Conservation (phyloP, 106 monocot species). For the Phalaenopsis aphrodite region DNA sequence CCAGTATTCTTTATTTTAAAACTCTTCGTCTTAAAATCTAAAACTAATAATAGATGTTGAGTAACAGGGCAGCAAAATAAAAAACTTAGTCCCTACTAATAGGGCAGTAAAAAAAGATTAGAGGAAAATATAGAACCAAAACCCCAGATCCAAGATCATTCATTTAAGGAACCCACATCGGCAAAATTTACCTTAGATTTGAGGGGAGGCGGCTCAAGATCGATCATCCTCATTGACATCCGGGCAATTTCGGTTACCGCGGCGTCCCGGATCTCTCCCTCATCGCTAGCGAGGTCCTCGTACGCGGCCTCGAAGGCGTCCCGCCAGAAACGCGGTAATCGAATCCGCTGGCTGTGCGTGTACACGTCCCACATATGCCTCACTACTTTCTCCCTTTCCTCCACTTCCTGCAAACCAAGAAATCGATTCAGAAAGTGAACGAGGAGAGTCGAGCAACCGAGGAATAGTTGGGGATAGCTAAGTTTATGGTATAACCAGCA, state of each 20-base stretch:
- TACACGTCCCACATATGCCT: slow-evolving; percentile 93
- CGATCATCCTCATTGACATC: slow-evolving; percentile 67
- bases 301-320: slow-evolving; percentile 93
- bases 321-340: slow-evolving; percentile 84
- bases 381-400: slow-evolving; percentile 94
- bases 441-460: not conserved
- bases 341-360: slow-evolving; percentile 45
- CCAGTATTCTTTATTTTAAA: no score
- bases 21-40: no score
- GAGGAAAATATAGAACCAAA: not conserved
- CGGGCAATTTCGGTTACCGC: slow-evolving; percentile 77
- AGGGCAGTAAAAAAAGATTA: not conserved
- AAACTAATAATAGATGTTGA: no score
- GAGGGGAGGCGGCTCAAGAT: slow-evolving; percentile 38
- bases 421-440: not conserved
- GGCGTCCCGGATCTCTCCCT: slow-evolving; percentile 24
- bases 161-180: not conserved
- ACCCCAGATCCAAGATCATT: not conserved
- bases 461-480: not conserved
- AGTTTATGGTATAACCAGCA: slow-evolving; percentile 39
- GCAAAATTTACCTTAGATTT: not conserved
- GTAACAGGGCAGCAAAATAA: no score
- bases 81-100: not conserved
- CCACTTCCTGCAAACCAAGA: slow-evolving; percentile 54
- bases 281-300: slow-evolving; percentile 73